Evolutionary conservation across 2,329 filamentous ascomycete genomes (phyloP).

Genomic region (Cladosporium velox): DNA sequence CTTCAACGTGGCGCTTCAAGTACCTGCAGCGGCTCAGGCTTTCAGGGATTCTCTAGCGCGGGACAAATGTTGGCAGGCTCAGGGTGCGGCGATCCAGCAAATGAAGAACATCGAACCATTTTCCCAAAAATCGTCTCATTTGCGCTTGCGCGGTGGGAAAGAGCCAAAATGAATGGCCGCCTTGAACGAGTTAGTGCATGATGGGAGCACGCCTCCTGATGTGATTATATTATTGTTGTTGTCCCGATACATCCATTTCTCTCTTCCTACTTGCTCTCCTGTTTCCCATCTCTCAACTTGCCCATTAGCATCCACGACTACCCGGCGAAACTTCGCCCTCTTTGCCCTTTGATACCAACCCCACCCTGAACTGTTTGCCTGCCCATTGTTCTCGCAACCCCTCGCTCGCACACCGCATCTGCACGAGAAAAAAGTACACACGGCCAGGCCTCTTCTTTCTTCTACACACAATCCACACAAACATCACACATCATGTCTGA

Average conservation of each 20-base stretch:
- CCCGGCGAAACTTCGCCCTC: conserved; percentile 20
- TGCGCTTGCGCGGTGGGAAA: neutral
- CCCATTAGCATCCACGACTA: conserved; percentile 1
- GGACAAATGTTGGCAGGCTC: conserved; percentile 2
- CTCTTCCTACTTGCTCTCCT: neutral
- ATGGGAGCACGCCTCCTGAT: neutral
- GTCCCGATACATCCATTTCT: neutral
- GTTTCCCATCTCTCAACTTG: neutral
- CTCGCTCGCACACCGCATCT: conserved; percentile 20
- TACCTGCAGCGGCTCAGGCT: conserved; percentile 12
- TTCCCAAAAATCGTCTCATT: conserved; percentile 5
- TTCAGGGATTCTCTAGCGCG: conserved; percentile 9
- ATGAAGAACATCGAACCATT: conserved; percentile 16
- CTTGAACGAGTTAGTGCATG: neutral
- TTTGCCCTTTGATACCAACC: conserved; percentile 16
- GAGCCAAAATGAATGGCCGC: neutral
- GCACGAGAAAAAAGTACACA: conserved; percentile 1
- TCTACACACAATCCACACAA: conserved; percentile 3
- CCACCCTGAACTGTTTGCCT: conserved; percentile 8
- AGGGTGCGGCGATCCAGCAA: conserved; percentile 1
- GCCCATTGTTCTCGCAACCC: conserved; percentile 18
- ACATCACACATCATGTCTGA: conserved; percentile 40
- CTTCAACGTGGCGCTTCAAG: conserved; percentile 12
- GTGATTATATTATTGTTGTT: neutral
- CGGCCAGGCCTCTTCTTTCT: conserved; percentile 8